Base-by-base conservation (phyloP, 2,329 filamentous ascomycete genomes). In the Mariannaea elegans region DNA sequence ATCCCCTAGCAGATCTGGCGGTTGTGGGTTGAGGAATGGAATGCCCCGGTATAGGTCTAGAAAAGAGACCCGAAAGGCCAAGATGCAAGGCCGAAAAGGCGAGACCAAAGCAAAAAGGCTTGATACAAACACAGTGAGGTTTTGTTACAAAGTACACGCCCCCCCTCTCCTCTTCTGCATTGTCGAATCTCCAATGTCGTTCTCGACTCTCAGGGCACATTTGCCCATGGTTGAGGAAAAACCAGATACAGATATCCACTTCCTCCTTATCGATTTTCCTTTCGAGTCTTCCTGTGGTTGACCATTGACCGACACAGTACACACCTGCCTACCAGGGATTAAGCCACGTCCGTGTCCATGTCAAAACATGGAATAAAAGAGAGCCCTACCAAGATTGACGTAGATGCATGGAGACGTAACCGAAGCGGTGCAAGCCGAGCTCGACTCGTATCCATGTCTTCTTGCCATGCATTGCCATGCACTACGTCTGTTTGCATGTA, bases 321-420 rank as follows among this genome's bases (percentile, higher is more conserved):
- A 29, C n/a, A n/a, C n/a, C n/a, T n/a, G n/a, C n/a, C n/a, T 51
- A 29, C 49, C 23, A 52, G 49, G 50, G 38, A 24, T 18, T 31
- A 54, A 54, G 32, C 21, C 32, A 46, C 34, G 42, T 46, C 39
- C 51, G 18, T 46, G 51, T 31, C 41, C n/a, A n/a, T n/a, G n/a
- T n/a, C n/a, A 53, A 53, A 39, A 53, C 39, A 12, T 45, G 39
- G 34, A 34, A 45, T 39, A 36, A 18, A n/a, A 45, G 21, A 19
- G 5, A 27, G 24, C 24, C 24, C 24, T 27, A 27, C 9, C 6
- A 27, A 27, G 24, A 27, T 27, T 41, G 34, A 41, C 41, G 49
- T 36, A 34, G 16, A 46, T 54, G 51, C 51, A 46, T 18, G 51
- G n/a, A 46, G 32, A 32, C 41, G 41, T 54, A 54, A 32, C 41